Percentiles rank a stretch among this genome's conserved stretches.
Evolutionary conservation across 345 rosid species (phyloP).

Genomic region (Populus pruinosa): DNA sequence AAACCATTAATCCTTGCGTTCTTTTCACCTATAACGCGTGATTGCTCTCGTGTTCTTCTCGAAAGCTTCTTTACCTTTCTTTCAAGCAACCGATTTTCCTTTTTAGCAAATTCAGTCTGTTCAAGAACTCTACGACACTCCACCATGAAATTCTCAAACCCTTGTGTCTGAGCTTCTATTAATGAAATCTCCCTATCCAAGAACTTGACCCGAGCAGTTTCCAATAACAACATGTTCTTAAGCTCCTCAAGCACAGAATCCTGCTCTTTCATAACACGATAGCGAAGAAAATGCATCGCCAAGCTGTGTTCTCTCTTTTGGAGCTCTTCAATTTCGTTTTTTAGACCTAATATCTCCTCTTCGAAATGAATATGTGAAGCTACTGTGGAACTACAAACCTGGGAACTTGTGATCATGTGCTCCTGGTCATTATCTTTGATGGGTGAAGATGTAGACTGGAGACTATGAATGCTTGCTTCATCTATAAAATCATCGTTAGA

Average conservation of each 20-base stretch:
- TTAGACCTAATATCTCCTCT: constrained; percentile 39
- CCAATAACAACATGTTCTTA: constrained; percentile 35
- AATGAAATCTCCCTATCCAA: constrained; percentile 45
- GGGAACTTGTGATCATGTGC: constrained; percentile 6
- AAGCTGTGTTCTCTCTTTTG: constrained; percentile 44
- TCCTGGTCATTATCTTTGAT: constrained; percentile 26
- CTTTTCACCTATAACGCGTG: constrained; percentile 31
- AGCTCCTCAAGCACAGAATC: constrained; percentile 57
- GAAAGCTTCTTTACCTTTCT: constrained; percentile 47
- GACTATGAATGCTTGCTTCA: constrained; percentile 14
- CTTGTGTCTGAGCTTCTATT: constrained; percentile 45
- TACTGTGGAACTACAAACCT: constrained; percentile 3
- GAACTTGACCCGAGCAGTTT: constrained; percentile 37
- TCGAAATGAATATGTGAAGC: constrained; percentile 13
- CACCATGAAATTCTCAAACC: constrained; percentile 31
- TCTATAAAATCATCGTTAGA: constrained; percentile 16
- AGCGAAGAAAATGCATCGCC: constrained; percentile 41
- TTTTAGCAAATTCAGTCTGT: constrained; percentile 36
- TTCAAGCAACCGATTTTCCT: constrained; percentile 42
- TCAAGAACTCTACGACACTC: constrained; percentile 36
- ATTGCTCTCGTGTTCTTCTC: constrained; percentile 37
- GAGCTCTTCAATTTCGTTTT: constrained; percentile 39
- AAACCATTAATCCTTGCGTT: constrained; percentile 27
- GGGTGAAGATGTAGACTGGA: constrained; percentile 10
- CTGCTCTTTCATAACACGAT: constrained; percentile 48